Conservation (phyloP, 2,329 filamentous ascomycete genomes). For the Fusarium nodosum region DNA sequence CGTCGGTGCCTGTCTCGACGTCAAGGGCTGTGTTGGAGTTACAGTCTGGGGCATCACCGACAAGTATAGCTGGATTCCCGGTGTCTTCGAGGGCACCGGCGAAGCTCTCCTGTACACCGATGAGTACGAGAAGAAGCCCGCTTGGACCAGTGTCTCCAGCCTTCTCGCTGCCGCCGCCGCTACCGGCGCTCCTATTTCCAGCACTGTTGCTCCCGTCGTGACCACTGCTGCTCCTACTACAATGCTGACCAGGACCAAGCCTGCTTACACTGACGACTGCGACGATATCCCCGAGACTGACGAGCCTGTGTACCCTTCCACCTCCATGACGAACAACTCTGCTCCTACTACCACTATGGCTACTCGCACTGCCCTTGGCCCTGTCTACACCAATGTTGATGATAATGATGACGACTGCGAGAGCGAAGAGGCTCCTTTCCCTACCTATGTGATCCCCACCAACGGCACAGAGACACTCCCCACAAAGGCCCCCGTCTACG, state of each 20-base stretch:
- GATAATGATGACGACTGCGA: constrained; percentile 39
- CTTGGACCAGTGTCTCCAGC: constrained; percentile 56
- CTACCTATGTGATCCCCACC: constrained; percentile 33
- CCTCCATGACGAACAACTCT: constrained; percentile 34
- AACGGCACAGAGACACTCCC: constrained; percentile 34
- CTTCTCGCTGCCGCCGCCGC: constrained; percentile 52
- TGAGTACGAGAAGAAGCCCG: constrained; percentile 57
- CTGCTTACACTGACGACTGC: constrained; percentile 18
- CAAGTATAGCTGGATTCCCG: constrained; percentile 56
- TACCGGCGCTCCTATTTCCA: constrained; percentile 15
- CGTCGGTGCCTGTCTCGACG: constrained; percentile 57
- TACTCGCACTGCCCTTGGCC: constrained; percentile 35
- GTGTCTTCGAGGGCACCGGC: constrained; percentile 57
- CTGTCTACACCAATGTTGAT: constrained; percentile 19
- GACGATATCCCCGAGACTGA: constrained; percentile 8
- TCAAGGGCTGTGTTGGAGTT: constrained; percentile 58
- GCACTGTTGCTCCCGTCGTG: constrained; percentile 13
- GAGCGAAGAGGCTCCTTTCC: constrained; percentile 22
- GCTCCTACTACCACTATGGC: constrained; percentile 32
- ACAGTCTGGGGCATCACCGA: constrained; percentile 62
- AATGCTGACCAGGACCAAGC: constrained; percentile 24
- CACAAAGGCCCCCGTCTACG: constrained; percentile 3
- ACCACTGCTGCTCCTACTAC: constrained; percentile 27
- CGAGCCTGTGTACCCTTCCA: constrained; percentile 19
- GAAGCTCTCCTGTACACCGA: constrained; percentile 58